phyloP scores from a whole-genome alignment of 139 green algal species.

The Pleodorina starrii region DNA sequence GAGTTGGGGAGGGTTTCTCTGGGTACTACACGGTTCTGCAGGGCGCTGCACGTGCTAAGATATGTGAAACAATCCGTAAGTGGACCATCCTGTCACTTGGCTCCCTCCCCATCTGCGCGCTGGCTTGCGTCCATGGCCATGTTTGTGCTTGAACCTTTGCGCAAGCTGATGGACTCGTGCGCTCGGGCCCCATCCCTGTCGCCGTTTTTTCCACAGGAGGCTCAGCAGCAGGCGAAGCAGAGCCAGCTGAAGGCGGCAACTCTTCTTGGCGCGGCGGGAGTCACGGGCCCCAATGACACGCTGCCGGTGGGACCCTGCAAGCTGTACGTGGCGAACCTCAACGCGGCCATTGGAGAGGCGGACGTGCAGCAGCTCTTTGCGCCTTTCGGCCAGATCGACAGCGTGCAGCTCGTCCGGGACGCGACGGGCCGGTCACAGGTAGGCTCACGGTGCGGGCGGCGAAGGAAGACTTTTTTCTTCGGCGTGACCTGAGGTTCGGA shows the following conservation, averaged over 20 bases:
- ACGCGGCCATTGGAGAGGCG: constrained; percentile 69
- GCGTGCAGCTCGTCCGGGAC: constrained; percentile 78
- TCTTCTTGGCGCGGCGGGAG: constrained; percentile 43
- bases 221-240: constrained; percentile 78
- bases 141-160: too few species aligned
- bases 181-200: too few species aligned
- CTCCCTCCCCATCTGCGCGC: too few species aligned
- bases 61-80: too few species aligned
- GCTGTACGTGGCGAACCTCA: constrained; percentile 62
- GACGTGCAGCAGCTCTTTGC: constrained; percentile 85
- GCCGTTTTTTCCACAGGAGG: constrained; percentile 79
- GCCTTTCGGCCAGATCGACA: constrained; percentile 89
- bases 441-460: not conserved
- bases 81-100: too few species aligned
- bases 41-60: too few species aligned
- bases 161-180: too few species aligned
- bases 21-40: too few species aligned
- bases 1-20: too few species aligned
- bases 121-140: too few species aligned
- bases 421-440: constrained; percentile 56
- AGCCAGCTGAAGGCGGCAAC: constrained; percentile 53
- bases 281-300: not conserved
- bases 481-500: too few species aligned
- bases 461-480: too few species aligned
- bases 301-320: constrained; percentile 35